Base-by-base conservation (phyloP, 768 basidiomycete genomes). In the Rhizopogon vesiculosus region DNA sequence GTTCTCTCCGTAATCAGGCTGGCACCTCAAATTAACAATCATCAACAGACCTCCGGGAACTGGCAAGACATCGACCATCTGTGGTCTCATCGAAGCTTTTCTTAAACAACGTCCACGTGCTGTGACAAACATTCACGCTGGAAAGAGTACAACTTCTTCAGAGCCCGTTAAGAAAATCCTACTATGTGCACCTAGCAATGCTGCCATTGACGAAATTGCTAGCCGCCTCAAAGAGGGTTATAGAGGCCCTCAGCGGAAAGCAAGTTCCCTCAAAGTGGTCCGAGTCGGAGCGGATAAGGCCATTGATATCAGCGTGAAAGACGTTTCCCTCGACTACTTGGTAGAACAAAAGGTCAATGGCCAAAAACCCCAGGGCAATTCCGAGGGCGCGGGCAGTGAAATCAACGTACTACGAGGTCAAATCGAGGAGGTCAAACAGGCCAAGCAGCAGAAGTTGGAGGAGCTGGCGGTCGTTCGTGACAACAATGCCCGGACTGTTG, bases 51-150 rank as follows among this genome's bases (percentile, higher is more conserved):
- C 97, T 38, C 97, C 97, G 1, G 97, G 97, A 53, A 99, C 97
- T 0, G 97, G 97, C 12, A 99, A 99, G 74, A 99, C 97, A 8
- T 96, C 92, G 19, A 99, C 97, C 1, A 98, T 99, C 59, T 93
- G 93, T 62, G 93, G 92, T 19, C 78, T 99, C n/a, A 89, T 97
- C 6, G 85, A 91, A 42, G 82, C 86, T 4, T 93, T 89, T 65
- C 68, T 97, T 40, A 81, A 87, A 2, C 78, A 75, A 40, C 85
- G 89, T 7, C 69, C 73, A 10, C 71, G 68, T 35, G 67, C 81
- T 1, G 72, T 79, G 25, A 77, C 81, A 9, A 62, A 78, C 19
- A 78, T 85, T 49, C 72, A 81, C 10, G 76, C 76, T 29, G 83
- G 85, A 19, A 74, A 68, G 52, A 68, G 59, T 53, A 61, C 68